A percentile compares a stretch with the other conserved stretches of the same genome.
Conservation (phyloP, 495 filamentous ascomycete genomes). For the Daldinia loculata region DNA sequence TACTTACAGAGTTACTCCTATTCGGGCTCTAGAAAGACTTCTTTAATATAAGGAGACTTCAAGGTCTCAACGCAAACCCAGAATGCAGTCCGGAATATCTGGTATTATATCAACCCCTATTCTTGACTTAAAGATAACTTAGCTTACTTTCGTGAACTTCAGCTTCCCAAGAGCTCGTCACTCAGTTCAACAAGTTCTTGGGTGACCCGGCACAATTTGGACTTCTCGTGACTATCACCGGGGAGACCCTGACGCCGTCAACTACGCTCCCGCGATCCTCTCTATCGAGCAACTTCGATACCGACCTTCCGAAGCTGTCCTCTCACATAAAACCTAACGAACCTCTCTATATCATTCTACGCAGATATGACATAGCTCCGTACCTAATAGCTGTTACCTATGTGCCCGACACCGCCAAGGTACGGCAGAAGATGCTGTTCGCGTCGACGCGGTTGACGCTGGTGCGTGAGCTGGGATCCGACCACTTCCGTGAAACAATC, state of each 20-base stretch:
- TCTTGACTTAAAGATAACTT: slow-evolving; percentile 10
- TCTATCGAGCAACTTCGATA: slow-evolving; percentile 59
- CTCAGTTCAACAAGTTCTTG: slow-evolving; percentile 80
- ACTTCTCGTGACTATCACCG: slow-evolving; percentile 79
- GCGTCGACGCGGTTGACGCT: slow-evolving; percentile 87
- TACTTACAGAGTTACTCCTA: neutral
- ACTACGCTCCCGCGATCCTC: slow-evolving; percentile 65
- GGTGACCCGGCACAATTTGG: slow-evolving; percentile 72
- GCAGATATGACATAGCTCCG: slow-evolving; percentile 63
- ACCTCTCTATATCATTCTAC: slow-evolving; percentile 86
- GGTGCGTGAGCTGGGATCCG: slow-evolving; percentile 83
- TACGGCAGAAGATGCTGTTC: slow-evolving; percentile 96
- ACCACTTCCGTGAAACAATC: slow-evolving; percentile 81
- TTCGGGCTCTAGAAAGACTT: neutral
- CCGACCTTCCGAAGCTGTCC: slow-evolving; percentile 66
- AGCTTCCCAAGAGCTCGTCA: slow-evolving; percentile 88
- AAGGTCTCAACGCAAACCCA: slow-evolving; percentile 18
- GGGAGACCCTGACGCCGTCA: slow-evolving; percentile 75
- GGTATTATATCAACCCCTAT: slow-evolving; percentile 57
- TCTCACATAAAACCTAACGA: slow-evolving; percentile 74
- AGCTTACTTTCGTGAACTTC: slow-evolving; percentile 22
- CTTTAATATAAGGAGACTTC: neutral
- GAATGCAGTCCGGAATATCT: slow-evolving; percentile 90
- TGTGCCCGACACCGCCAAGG: slow-evolving; percentile 86
- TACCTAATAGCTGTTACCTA: slow-evolving; percentile 84